phyloP scores from a whole-genome alignment of 345 rosid genomes.

The Cardamine occulta region DNA sequence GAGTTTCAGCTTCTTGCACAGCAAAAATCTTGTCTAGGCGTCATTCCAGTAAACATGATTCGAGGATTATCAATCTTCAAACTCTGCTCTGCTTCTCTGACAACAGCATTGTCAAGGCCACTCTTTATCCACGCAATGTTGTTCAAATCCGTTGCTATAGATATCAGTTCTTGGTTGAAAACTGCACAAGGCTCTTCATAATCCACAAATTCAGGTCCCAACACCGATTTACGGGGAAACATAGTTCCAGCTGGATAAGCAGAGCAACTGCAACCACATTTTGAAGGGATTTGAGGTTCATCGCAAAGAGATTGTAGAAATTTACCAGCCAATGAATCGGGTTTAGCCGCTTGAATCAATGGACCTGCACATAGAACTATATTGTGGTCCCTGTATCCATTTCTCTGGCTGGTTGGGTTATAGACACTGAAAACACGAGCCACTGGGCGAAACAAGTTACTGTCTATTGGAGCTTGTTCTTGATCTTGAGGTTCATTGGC shows the following conservation, averaged over 20 bases:
- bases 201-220: conserved; percentile 88
- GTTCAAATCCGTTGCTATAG: conserved; percentile 83
- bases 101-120: conserved; percentile 58
- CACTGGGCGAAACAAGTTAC: conserved; percentile 52
- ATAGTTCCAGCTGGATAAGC: conserved; percentile 38
- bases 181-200: conserved; percentile 64
- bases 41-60: conserved; percentile 55
- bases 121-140: conserved; percentile 87
- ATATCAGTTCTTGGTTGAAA: conserved; percentile 69
- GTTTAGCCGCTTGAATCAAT: conserved; percentile 54
- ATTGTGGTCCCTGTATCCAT: conserved; percentile 40
- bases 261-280: conserved; percentile 83
- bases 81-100: conserved; percentile 51
- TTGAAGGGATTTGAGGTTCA: conserved; percentile 60
- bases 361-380: conserved; percentile 59
- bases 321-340: conserved; percentile 51
- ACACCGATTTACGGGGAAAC: conserved; percentile 45
- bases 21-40: conserved; percentile 51
- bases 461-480: conserved; percentile 36
- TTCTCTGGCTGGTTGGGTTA: conserved; percentile 47
- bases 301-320: conserved; percentile 57
- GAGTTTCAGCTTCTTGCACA: conserved; percentile 58
- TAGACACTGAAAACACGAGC: conserved; percentile 68
- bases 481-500: conserved; percentile 40
- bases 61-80: conserved; percentile 53